Percentiles rank a stretch among this genome's conserved stretches.
phyloP scores from a whole-genome alignment of 1,284 basidiomycete genomes.

The Lignosus rhinocerotis region DNA sequence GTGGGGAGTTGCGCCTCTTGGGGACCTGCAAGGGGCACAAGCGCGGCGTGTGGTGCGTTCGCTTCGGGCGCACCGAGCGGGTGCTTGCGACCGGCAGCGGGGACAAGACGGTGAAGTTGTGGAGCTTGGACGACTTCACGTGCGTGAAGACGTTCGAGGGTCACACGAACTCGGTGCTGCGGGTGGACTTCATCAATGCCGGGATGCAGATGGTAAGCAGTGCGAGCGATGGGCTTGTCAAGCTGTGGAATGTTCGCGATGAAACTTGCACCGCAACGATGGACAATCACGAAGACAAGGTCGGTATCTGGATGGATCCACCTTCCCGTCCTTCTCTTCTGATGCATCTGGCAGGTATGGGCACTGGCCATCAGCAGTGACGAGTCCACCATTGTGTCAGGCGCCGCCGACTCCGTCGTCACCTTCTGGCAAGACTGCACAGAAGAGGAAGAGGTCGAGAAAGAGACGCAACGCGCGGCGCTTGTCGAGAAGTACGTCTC shows the following conservation, averaged over 20 bases:
- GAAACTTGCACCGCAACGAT: conserved; percentile 88
- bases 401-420: conserved; percentile 91
- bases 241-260: conserved; percentile 91
- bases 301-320: conserved; percentile 34
- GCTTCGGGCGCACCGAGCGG: conserved; percentile 82
- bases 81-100: conserved; percentile 92
- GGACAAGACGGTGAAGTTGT: conserved; percentile 92
- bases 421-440: conserved; percentile 96
- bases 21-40: conserved; percentile 96
- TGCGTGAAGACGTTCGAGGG: conserved; percentile 97
- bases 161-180: conserved; percentile 95
- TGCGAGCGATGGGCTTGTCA: conserved; percentile 93
- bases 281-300: conserved; percentile 97
- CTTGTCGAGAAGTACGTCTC: conserved; percentile 73
- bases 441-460: conserved; percentile 73
- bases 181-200: conserved; percentile 84
- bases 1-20: conserved; percentile 74
- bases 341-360: conserved; percentile 71
- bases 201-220: conserved; percentile 89
- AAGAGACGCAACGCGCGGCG: conserved; percentile 69
- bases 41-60: conserved; percentile 94
- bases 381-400: conserved; percentile 84
- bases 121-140: conserved; percentile 89
- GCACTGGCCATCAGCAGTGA: conserved; percentile 80
- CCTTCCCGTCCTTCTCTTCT: not conserved